Percentiles rank a stretch among this genome's conserved stretches.
Evolutionary conservation across 225 moss, liverwort and hornwort species (phyloP).

Genomic region (Bryoerythrophyllum caledonicum): DNA sequence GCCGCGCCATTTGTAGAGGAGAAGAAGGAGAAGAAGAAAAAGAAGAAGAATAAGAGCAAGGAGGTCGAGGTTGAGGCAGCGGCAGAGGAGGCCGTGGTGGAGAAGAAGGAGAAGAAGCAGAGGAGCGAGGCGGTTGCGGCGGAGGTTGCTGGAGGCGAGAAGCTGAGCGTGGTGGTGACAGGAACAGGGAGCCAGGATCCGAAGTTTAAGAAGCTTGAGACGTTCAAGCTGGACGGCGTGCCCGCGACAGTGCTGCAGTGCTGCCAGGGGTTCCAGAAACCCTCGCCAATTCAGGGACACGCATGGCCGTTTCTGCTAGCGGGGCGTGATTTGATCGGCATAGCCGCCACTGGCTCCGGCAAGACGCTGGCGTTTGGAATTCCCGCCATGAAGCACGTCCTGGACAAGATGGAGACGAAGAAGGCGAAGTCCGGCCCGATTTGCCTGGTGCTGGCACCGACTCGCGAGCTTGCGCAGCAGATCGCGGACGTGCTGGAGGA

Average conservation of each 20-base stretch:
- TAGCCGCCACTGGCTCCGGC: constrained; percentile 96
- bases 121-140: constrained; percentile 34
- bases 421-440: constrained; percentile 54
- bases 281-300: constrained; percentile 88
- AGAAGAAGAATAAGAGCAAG: constrained; percentile 44
- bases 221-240: constrained; percentile 61
- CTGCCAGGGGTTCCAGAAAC: constrained; percentile 75
- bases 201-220: constrained; percentile 70
- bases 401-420: constrained; percentile 62
- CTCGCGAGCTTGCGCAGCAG: constrained; percentile 92
- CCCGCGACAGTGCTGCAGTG: constrained; percentile 66
- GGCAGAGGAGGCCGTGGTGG: neutral
- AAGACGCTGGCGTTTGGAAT: constrained; percentile 95
- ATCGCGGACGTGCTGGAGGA: constrained; percentile 69
- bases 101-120: constrained; percentile 44
- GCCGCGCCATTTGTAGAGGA: constrained; percentile 10
- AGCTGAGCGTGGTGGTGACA: constrained; percentile 63
- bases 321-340: constrained; percentile 85
- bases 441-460: constrained; percentile 91
- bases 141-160: constrained; percentile 30
- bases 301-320: constrained; percentile 96
- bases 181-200: constrained; percentile 66
- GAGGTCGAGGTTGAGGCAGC: neutral
- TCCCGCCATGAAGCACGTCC: constrained; percentile 84
- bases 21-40: constrained; percentile 28